These are phyloP conservation scores for Radiomyces spectabilis DNA, from an alignment of 192 early-diverging fungal species.

Conservation along the genomic window DNA sequence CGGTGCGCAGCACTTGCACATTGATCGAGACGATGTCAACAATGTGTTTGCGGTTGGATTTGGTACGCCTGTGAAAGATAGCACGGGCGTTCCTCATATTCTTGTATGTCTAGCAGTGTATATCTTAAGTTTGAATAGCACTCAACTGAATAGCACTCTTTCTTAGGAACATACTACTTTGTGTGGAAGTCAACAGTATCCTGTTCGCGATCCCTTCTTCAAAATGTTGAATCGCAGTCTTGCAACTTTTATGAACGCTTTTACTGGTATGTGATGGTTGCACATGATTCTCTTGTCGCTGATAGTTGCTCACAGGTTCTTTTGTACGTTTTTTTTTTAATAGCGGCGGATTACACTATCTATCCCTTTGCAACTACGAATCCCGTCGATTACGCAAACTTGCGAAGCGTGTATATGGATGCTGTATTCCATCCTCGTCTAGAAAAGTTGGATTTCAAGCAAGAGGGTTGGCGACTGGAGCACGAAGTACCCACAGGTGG, in stretches of 20 bases:
- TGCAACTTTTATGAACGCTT: conserved; percentile 96
- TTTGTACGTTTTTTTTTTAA: neutral
- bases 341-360: conserved; percentile 77
- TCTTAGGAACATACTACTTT: conserved; percentile 82
- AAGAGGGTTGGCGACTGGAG: conserved; percentile 94
- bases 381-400: conserved; percentile 78
- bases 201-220: conserved; percentile 97
- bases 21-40: conserved; percentile 79
- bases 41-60: conserved; percentile 95
- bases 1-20: conserved; percentile 85
- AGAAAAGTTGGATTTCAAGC: conserved; percentile 78
- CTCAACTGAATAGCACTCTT: no score
- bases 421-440: conserved; percentile 78
- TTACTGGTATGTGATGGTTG: conserved; percentile 53
- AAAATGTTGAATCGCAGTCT: conserved; percentile 95
- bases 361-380: conserved; percentile 95
- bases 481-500: conserved; percentile 58
- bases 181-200: conserved; percentile 80
- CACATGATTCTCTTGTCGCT: neutral
- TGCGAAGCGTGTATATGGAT: conserved; percentile 90
- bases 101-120: conserved; percentile 32
- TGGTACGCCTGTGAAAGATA: conserved; percentile 72
- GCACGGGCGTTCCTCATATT: conserved; percentile 89
- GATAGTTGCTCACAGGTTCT: neutral
- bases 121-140: no score